These are phyloP conservation scores for Chrysosporium queenslandicum DNA, from an alignment of 2,329 filamentous ascomycete genomes.

Conservation along the genomic window DNA sequence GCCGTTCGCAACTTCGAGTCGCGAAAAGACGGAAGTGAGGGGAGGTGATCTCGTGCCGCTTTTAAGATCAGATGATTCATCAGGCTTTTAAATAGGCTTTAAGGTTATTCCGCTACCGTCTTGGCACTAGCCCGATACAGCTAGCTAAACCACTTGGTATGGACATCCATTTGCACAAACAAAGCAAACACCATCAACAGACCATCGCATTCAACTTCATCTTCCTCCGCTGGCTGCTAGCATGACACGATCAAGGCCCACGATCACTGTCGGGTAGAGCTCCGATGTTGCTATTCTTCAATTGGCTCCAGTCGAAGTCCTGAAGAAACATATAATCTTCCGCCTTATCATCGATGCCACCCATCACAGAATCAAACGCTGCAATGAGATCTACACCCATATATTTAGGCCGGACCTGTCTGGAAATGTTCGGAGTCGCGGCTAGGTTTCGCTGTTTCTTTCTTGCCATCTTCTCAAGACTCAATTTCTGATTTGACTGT, in stretches of 20 bases:
- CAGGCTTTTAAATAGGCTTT: neutral
- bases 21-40: neutral
- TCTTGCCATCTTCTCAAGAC: neutral
- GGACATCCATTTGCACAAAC: neutral
- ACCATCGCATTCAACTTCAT: neutral
- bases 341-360: neutral
- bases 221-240: neutral
- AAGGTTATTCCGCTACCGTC: constrained; percentile 1
- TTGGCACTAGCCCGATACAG: neutral
- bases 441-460: neutral
- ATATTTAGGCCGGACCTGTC: neutral
- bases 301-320: neutral
- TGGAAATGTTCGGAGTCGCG: neutral
- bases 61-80: neutral
- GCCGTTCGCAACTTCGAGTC: neutral
- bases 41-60: neutral
- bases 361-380: neutral
- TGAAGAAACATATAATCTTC: neutral
- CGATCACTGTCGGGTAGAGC: no score
- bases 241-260: no score
- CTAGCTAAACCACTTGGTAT: neutral
- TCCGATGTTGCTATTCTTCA: neutral
- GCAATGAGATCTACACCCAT: neutral
- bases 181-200: neutral
- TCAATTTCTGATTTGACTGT: neutral